Conservation (phyloP, 306 rosid species). For the Pyrus pyrifolia region DNA sequence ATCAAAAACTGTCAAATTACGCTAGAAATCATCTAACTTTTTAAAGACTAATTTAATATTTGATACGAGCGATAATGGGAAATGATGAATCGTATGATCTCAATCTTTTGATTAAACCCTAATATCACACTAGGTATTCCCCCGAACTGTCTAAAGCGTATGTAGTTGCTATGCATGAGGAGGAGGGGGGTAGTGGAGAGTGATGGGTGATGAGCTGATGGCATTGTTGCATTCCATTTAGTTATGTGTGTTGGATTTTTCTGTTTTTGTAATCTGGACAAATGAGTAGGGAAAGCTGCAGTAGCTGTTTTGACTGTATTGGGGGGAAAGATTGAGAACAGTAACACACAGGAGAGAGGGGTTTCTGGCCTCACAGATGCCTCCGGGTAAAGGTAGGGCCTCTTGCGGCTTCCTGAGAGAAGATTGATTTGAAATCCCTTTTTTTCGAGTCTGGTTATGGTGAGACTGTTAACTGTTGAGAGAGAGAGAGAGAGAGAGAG, state of each 20-base stretch:
- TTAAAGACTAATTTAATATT: no score
- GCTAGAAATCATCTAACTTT: no score
- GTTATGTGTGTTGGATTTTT: not conserved
- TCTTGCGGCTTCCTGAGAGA: not conserved
- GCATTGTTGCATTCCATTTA: not conserved
- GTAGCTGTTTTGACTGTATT: not conserved
- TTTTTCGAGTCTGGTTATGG: not conserved
- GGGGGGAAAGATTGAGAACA: not conserved
- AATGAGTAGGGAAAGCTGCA: conserved; percentile 4
- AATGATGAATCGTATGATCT: not conserved
- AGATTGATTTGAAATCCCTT: conserved; percentile 1
- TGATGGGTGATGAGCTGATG: not conserved
- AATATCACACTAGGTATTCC: not conserved
- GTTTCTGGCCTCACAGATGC: not conserved
- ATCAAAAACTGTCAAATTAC: no score
- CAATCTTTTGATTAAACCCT: not conserved
- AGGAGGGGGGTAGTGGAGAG: not conserved
- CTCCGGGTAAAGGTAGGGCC: not conserved
- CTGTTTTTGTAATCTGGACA: not conserved
- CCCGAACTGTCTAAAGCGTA: not conserved
- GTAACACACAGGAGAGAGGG: not conserved
- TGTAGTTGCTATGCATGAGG: not conserved
- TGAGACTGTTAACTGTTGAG: not conserved
- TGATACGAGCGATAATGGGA: no score
- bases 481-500: not conserved